Evolutionary conservation across 106 monocot genomes (phyloP).

Genomic region (Allium cepa): DNA sequence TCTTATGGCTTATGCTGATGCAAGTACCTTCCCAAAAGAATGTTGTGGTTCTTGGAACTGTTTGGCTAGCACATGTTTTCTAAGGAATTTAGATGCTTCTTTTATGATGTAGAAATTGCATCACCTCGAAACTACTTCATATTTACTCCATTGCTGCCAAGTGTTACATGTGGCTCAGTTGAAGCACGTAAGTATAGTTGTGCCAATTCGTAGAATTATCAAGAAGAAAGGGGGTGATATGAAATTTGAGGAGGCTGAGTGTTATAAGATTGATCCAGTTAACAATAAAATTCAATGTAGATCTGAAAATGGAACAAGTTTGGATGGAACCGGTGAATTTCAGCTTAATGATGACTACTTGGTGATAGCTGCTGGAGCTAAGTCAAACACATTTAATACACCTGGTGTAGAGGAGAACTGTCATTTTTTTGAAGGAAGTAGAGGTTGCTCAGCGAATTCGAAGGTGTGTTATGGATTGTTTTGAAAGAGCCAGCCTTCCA

Average conservation of each 20-base stretch:
- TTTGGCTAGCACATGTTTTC: slow-evolving; percentile 66
- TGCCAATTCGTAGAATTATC: too few relatives aligned
- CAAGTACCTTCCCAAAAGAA: slow-evolving; percentile 38
- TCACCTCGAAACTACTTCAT: too few relatives aligned
- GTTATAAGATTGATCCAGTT: slow-evolving; percentile 20
- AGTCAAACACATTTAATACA: slow-evolving; percentile 54
- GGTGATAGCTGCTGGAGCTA: slow-evolving; percentile 48
- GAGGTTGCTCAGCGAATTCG: slow-evolving; percentile 57
- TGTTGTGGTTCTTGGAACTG: slow-evolving; percentile 72
- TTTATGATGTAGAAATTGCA: too few relatives aligned
- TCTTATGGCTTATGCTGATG: slow-evolving; percentile 69
- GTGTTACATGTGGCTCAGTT: too few relatives aligned
- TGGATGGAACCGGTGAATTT: slow-evolving; percentile 48
- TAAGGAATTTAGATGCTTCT: slow-evolving; percentile 48
- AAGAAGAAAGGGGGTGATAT: too few relatives aligned
- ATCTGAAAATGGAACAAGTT: slow-evolving; percentile 30
- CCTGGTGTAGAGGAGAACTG: slow-evolving; percentile 60
- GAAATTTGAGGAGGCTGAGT: slow-evolving; percentile 33
- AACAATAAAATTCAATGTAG: slow-evolving; percentile 21
- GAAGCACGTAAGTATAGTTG: too few relatives aligned
- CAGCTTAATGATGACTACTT: too few relatives aligned
- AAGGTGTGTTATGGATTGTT: slow-evolving; percentile 42
- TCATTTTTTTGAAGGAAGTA: slow-evolving; percentile 63
- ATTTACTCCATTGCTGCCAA: too few relatives aligned
- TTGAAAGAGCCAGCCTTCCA: slow-evolving; percentile 58